Percentiles rank a stretch among this genome's conserved stretches.
Evolutionary conservation across 2,329 filamentous ascomycete genomes (phyloP).

Genomic region (Alternaria sp.): DNA sequence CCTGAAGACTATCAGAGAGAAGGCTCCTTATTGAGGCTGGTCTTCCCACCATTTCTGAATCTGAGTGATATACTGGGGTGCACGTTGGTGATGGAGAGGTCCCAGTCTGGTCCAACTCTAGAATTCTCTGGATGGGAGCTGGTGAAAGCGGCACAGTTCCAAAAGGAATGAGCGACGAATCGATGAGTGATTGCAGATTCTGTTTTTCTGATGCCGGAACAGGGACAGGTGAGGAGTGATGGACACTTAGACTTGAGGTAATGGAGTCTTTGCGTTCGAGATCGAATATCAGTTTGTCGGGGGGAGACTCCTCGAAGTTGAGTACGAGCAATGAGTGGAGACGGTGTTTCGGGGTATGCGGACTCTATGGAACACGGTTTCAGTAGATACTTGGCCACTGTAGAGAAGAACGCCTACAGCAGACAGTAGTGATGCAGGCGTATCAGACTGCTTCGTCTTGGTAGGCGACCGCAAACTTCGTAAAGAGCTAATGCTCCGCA

Average conservation of each 20-base stretch:
- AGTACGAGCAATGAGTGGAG: slow-evolving; percentile 36
- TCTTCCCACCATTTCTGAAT: slow-evolving; percentile 19
- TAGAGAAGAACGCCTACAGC: not conserved
- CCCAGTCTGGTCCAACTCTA: slow-evolving; percentile 27
- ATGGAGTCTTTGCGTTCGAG: slow-evolving; percentile 20
- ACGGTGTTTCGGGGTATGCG: slow-evolving; percentile 23
- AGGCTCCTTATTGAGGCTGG: slow-evolving; percentile 40
- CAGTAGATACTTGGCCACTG: not conserved
- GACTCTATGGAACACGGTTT: slow-evolving; percentile 14
- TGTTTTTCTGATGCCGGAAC: slow-evolving; percentile 32
- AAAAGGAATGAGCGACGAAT: slow-evolving; percentile 21
- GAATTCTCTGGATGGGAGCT: slow-evolving; percentile 37
- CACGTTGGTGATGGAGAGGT: slow-evolving; percentile 7
- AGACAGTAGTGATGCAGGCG: slow-evolving; percentile 1
- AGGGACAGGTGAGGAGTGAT: slow-evolving; percentile 43
- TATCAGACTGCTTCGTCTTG: slow-evolving; percentile 27
- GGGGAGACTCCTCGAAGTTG: slow-evolving; percentile 38
- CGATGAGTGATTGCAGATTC: slow-evolving; percentile 3
- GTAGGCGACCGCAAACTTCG: slow-evolving; percentile 34
- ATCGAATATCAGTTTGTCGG: slow-evolving; percentile 39
- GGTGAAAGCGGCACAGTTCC: slow-evolving; percentile 43
- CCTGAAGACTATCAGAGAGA: slow-evolving; percentile 24
- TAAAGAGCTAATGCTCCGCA: slow-evolving; percentile 42
- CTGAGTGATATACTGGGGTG: slow-evolving; percentile 4
- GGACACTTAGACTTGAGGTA: slow-evolving; percentile 30